These are phyloP conservation scores for Craterostigma plantagineum DNA, from an alignment of 257 asterid species.

Conservation along the genomic window DNA sequence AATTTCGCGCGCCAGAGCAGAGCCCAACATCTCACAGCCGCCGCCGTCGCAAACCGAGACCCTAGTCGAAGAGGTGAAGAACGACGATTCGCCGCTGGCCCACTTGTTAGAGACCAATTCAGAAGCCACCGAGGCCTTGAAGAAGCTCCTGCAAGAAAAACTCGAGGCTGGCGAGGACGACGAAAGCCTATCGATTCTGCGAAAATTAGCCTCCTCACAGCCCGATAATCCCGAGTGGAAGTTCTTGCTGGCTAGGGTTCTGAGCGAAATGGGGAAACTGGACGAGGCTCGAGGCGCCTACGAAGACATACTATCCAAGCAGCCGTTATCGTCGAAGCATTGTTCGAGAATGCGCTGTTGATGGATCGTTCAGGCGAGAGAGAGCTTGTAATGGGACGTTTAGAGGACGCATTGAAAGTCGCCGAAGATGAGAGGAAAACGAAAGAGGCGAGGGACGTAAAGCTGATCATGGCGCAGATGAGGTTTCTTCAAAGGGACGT, in stretches of 20 bases:
- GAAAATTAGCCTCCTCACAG: constrained; percentile 32
- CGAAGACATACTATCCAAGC: constrained; percentile 35
- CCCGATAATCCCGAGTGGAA: constrained; percentile 61
- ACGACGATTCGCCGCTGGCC: constrained; percentile 33
- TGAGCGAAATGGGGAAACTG: constrained; percentile 44
- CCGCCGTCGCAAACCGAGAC: too few relatives aligned
- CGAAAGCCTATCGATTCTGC: constrained; percentile 36
- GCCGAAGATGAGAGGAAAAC: too few relatives aligned
- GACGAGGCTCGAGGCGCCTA: constrained; percentile 40
- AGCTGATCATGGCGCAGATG: constrained; percentile 67
- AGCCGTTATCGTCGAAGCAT: too few relatives aligned
- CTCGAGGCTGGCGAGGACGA: constrained; percentile 59
- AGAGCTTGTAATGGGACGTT: constrained; percentile 38
- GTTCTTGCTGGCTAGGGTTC: constrained; percentile 43
- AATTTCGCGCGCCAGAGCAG: too few relatives aligned
- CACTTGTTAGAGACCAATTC: constrained; percentile 30
- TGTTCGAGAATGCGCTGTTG: constrained; percentile 60
- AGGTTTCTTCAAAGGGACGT: constrained; percentile 68
- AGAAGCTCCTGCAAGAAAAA: constrained; percentile 38
- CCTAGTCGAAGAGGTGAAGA: too few relatives aligned
- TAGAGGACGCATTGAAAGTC: constrained; percentile 39
- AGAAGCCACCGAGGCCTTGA: constrained; percentile 38
- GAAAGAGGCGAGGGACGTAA: too few relatives aligned
- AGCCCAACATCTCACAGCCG: too few relatives aligned
- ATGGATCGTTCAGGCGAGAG: constrained; percentile 67